Evolutionary conservation across 2,329 filamentous ascomycete genomes (phyloP).

Genomic region (Verticillium klebahnii): DNA sequence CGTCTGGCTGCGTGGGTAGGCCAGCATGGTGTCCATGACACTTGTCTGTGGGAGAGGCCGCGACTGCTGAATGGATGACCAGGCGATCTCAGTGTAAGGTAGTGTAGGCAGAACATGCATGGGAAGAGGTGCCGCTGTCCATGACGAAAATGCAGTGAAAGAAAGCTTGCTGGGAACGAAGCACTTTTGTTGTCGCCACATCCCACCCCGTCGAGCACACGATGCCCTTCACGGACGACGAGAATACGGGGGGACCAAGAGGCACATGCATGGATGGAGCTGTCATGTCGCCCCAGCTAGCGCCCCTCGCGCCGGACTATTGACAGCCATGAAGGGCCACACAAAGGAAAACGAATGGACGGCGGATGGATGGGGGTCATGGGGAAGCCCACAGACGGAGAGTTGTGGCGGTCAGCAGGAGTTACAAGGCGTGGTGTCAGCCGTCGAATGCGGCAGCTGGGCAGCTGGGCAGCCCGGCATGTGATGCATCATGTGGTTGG

Average conservation of each 20-base stretch:
- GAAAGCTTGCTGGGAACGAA: background rate
- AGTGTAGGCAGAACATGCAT: too few species aligned
- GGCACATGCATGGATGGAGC: background rate
- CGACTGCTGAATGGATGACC: background rate
- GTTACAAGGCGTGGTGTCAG: background rate
- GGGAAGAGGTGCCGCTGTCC: too few species aligned
- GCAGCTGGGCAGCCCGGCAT: background rate
- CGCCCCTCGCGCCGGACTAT: conserved; percentile 6
- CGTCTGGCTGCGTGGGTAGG: conserved; percentile 4
- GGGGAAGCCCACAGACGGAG: conserved; percentile 1
- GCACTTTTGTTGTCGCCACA: background rate
- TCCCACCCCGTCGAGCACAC: background rate
- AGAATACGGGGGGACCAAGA: conserved; percentile 5
- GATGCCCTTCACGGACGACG: conserved; percentile 7
- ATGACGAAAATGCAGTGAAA: too few species aligned
- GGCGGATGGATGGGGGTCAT: background rate
- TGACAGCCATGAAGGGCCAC: conserved; percentile 10
- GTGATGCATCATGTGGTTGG: background rate
- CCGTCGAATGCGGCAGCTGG: background rate
- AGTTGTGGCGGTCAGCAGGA: background rate
- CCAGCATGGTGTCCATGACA: conserved; percentile 3
- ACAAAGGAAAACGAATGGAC: conserved; percentile 1
- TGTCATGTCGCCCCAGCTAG: background rate
- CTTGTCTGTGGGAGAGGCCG: conserved; percentile 3
- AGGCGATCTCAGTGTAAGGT: background rate